Conservation (phyloP, 805 yeast genomes). For the Saturnispora sanitii region DNA sequence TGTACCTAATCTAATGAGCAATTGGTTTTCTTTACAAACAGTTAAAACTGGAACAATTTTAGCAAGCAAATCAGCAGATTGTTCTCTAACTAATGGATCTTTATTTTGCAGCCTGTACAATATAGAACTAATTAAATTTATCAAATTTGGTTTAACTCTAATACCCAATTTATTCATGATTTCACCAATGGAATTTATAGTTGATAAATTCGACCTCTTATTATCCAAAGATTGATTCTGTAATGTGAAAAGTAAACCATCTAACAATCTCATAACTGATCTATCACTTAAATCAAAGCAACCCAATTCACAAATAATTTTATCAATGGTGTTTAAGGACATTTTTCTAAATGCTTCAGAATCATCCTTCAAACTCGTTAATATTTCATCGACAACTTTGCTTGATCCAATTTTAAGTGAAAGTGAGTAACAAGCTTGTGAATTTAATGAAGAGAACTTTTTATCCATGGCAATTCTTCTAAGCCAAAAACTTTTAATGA, state of each 20-base stretch:
- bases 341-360: slow-evolving; percentile 71
- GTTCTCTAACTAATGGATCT: slow-evolving; percentile 63
- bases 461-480: slow-evolving; percentile 68
- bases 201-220: slow-evolving; percentile 22
- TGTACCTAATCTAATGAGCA: slow-evolving; percentile 58
- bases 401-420: slow-evolving; percentile 61
- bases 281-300: slow-evolving; percentile 52
- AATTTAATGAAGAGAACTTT: slow-evolving; percentile 48
- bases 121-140: slow-evolving; percentile 61
- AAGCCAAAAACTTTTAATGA: slow-evolving; percentile 70
- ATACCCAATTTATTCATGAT: slow-evolving; percentile 52
- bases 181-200: slow-evolving; percentile 55
- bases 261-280: slow-evolving; percentile 56
- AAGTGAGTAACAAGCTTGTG: slow-evolving; percentile 60
- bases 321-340: slow-evolving; percentile 64
- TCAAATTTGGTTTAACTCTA: slow-evolving; percentile 60
- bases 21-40: slow-evolving; percentile 50
- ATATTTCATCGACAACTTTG: slow-evolving; percentile 45
- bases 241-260: slow-evolving; percentile 70
- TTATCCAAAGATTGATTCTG: slow-evolving; percentile 66
- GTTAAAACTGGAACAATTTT: slow-evolving; percentile 58
- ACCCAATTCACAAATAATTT: slow-evolving; percentile 41
- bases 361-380: slow-evolving; percentile 63
- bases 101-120: slow-evolving; percentile 67
- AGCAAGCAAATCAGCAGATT: slow-evolving; percentile 70